Base-by-base conservation (phyloP, 2,329 filamentous ascomycete genomes). In the Nemania diffusa region DNA sequence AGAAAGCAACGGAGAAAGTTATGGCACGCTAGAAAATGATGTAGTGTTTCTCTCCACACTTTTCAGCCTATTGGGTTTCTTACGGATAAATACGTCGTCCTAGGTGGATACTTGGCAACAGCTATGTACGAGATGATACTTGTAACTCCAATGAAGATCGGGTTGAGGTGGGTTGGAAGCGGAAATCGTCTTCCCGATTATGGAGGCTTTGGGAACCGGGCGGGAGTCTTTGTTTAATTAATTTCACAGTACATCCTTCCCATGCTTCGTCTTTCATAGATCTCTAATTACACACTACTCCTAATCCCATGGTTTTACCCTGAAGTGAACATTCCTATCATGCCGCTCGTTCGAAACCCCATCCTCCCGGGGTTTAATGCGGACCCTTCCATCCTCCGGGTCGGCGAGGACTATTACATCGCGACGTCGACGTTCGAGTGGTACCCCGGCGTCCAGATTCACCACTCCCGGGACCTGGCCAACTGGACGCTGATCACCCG, bases 321-420 rank as follows among this genome's bases (percentile, higher is more conserved):
- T 46, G 34, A 48, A 62, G 22, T 58, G 27, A 46, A 57, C 6
- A 9, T n/a, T 56, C 20, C 40, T 27, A 46, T 40, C 37, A 87
- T 84, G 85, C 84, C 81, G 46, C 78, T 77, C 11, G 75, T 86
- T 42, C 81, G 80, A 64, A 88, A 87, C 67, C 85, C 85, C 9
- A 86, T 87, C 71, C 81, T 87, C 24, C 85, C 85, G 17, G 85
- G 85, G 34, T 87, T 87, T 77, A 85, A 87, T 73, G 78, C 85
- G 44, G 85, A 87, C 76, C 85, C 85, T 24, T 87, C 85, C 13
- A 81, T 87, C 71, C 69, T 86, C 40, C 79, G 84, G 24, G 84
- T 86, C 40, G 83, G 83, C 24, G 74, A 81, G 17, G 83, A 86
- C 75, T 87, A 86, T 75, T 87, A 86, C 77, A 84, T 87, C 70